phyloP scores from a whole-genome alignment of 306 rosid genomes.

The Albizia julibrissin region DNA sequence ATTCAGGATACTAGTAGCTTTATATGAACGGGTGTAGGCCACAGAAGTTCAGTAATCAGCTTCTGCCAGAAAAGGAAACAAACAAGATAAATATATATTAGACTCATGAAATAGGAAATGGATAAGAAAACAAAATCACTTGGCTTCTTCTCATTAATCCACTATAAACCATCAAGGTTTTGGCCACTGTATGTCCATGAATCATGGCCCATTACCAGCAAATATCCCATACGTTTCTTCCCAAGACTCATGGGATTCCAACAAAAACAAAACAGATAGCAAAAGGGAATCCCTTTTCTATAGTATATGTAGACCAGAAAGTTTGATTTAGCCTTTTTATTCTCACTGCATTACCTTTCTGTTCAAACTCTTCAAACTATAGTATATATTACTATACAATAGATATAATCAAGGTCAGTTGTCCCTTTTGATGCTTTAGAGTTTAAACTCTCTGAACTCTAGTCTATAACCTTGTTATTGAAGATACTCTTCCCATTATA shows the following conservation, averaged over 20 bases:
- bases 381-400: not conserved
- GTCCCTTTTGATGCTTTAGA: slow-evolving; percentile 17
- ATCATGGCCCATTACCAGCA: not conserved
- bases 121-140: not conserved
- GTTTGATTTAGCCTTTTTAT: not conserved
- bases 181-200: not conserved
- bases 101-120: not conserved
- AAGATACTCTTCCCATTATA: slow-evolving; percentile 25
- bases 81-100: not conserved
- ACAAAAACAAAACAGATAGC: not conserved
- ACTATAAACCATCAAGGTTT: not conserved
- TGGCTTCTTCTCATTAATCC: not conserved
- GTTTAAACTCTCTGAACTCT: not conserved
- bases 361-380: not conserved
- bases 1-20: not conserved
- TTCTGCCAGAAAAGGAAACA: not conserved
- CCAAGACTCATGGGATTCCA: not conserved
- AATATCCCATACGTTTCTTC: not conserved
- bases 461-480: slow-evolving; percentile 22
- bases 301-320: not conserved
- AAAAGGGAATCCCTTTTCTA: not conserved
- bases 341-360: not conserved
- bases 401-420: slow-evolving; percentile 5
- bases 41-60: not conserved
- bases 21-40: not conserved